Conservation (phyloP, 169 alveolate species). For the Plasmodium knowlesi region DNA sequence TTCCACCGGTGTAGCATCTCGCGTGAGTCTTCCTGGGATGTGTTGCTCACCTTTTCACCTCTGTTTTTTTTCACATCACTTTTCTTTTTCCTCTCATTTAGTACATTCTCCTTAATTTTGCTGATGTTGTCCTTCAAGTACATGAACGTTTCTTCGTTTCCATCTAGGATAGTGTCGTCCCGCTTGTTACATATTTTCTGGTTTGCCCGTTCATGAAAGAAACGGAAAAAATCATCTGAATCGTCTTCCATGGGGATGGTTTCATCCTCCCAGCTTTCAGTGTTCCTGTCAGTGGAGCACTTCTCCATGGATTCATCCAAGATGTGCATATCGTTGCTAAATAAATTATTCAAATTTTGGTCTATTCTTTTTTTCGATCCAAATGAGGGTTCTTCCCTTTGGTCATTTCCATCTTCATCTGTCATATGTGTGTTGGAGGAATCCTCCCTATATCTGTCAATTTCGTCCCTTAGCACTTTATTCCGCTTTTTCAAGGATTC, state of each 20-base stretch:
- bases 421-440: not conserved
- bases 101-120: not conserved
- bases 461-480: slow-evolving; percentile 49
- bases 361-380: not conserved
- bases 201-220: not conserved
- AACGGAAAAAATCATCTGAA: slow-evolving; percentile 4
- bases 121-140: slow-evolving; percentile 39
- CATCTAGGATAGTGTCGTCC: not conserved
- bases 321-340: not conserved
- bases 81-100: not conserved
- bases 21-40: not conserved
- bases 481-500: slow-evolving; percentile 29
- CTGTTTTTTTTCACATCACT: not conserved
- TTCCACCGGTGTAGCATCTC: not conserved
- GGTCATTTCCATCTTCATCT: not conserved
- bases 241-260: not conserved
- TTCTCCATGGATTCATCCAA: not conserved
- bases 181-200: not conserved
- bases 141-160: slow-evolving; percentile 11
- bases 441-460: slow-evolving; percentile 10
- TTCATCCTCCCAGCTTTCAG: not conserved
- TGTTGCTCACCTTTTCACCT: not conserved
- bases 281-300: not conserved
- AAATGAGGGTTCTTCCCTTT: not conserved
- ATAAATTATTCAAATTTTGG: not conserved